Base-by-base conservation (phyloP, 768 basidiomycete species). In the Boletus speciosus region DNA sequence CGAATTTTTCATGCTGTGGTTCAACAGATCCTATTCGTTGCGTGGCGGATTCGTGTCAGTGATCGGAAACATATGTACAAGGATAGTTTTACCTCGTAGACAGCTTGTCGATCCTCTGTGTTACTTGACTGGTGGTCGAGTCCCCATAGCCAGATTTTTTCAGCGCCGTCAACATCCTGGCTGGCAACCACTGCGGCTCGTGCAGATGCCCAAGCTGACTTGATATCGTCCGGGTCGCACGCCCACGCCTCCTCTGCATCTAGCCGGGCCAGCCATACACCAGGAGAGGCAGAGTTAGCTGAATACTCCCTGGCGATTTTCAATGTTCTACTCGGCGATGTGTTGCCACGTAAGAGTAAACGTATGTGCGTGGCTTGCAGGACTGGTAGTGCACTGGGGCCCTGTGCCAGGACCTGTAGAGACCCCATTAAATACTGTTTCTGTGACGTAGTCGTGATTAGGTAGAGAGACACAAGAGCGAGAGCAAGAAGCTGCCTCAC, bases 61-160 rank as follows among this genome's bases (percentile, higher is more conserved):
- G 45, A 38, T 19, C 9, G 2, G 43, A 23, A 38, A 23, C 35
- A 14, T 23, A 9, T 9, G 21, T 19, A 21, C 31, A n/a, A 32
- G 1, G 31, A 23, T 5, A 1, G 14, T 51, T 56, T 27, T 60
- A 76, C 77, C 77, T 75, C 65, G 62, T 73, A 71, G 25, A 68
- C 43, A 16, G 51, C 55, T 47, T 55, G 53, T 50, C 59, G 62
- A 44, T 61, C 63, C 43, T 46, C 63, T 37, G 32, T 16, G 31
- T 39, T 51, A 35, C 60, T 59, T 45, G 56, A 37, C 44, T 32
- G 61, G 42, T 61, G 57, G 38, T 67, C 69, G 19, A 82, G 56
- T 45, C 82, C 81, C 83, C 82, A 84, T 42, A 75, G 62, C 84
- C 84, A 84, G 37, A 85, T 68, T 42, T 70, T 68, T 57, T 72